A percentile compares a stretch with the other conserved stretches of the same genome.
These are phyloP conservation scores for Saccharomyces pastorianus DNA, from an alignment of 1,139 yeast genomes.

Conservation along the genomic window DNA sequence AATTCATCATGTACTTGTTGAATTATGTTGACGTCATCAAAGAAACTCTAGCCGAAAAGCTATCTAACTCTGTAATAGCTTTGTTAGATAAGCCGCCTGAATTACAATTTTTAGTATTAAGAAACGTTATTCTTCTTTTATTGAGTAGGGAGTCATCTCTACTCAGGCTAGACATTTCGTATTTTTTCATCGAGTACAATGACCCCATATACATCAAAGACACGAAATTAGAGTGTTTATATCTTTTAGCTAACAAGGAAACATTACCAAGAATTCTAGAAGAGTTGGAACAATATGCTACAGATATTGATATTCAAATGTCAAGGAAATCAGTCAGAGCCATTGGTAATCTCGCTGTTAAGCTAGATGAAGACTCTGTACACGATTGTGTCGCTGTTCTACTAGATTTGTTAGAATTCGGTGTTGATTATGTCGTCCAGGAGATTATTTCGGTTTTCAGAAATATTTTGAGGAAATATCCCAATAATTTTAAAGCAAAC, in stretches of 20 bases:
- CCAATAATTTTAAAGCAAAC: constrained; percentile 38
- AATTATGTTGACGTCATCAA: constrained; percentile 50
- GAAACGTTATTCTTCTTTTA: constrained; percentile 71
- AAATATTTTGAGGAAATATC: constrained; percentile 71
- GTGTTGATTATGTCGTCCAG: constrained; percentile 69
- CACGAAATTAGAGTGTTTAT: constrained; percentile 81
- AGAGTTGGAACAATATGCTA: constrained; percentile 79
- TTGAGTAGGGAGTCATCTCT: constrained; percentile 59
- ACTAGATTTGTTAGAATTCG: constrained; percentile 52
- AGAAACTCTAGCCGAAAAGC: constrained; percentile 42
- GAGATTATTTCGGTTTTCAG: constrained; percentile 72
- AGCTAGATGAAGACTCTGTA: constrained; percentile 52
- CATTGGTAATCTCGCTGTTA: constrained; percentile 80
- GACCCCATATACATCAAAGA: constrained; percentile 87
- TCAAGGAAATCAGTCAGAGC: constrained; percentile 84
- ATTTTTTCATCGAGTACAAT: constrained; percentile 73
- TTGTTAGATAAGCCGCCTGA: constrained; percentile 74
- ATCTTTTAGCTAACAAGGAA: constrained; percentile 59
- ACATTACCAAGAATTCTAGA: constrained; percentile 57
- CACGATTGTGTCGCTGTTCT: constrained; percentile 57
- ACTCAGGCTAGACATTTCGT: constrained; percentile 54
- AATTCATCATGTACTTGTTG: constrained; percentile 60
- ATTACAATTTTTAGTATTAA: constrained; percentile 69
- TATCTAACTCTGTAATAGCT: constrained; percentile 67
- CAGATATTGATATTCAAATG: constrained; percentile 78